Evolutionary conservation across 495 filamentous ascomycete genomes (phyloP).

Genomic region (Cercophora newfieldiana): DNA sequence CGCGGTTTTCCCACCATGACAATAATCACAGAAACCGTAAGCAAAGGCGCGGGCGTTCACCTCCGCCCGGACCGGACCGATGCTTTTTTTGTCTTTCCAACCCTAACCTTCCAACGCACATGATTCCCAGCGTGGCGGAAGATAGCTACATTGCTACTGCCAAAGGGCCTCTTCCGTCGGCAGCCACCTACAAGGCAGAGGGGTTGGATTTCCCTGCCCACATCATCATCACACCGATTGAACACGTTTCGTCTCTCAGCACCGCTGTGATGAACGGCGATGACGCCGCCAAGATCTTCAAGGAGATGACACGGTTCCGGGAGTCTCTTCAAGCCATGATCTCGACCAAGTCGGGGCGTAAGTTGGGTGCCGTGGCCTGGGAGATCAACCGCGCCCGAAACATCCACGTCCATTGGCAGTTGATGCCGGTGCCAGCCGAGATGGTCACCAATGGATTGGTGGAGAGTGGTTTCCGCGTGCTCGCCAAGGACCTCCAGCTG

Average conservation of each 20-base stretch:
- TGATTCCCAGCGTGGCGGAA: slow-evolving; percentile 82
- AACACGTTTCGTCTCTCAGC: slow-evolving; percentile 59
- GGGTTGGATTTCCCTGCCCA: slow-evolving; percentile 77
- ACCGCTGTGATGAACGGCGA: slow-evolving; percentile 55
- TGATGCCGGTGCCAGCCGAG: slow-evolving; percentile 70
- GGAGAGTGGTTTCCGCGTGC: slow-evolving; percentile 78
- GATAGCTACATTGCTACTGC: slow-evolving; percentile 87
- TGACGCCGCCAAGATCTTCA: slow-evolving; percentile 57
- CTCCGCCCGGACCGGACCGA: slow-evolving; percentile 68
- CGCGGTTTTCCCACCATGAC: slow-evolving; percentile 64
- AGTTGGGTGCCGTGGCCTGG: slow-evolving; percentile 82
- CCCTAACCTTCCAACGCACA: slow-evolving; percentile 75
- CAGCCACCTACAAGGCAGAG: slow-evolving; percentile 57
- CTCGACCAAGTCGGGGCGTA: slow-evolving; percentile 49
- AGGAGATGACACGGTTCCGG: slow-evolving; percentile 81
- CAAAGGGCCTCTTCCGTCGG: slow-evolving; percentile 80
- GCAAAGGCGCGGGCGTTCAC: slow-evolving; percentile 42
- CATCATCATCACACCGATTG: slow-evolving; percentile 85
- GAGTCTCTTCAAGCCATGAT: slow-evolving; percentile 70
- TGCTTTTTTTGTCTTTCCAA: slow-evolving; percentile 97
- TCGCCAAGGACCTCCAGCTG: slow-evolving; percentile 75
- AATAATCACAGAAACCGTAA: slow-evolving; percentile 59
- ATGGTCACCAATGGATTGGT: slow-evolving; percentile 68
- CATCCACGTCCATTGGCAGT: slow-evolving; percentile 94
- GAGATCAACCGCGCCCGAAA: slow-evolving; percentile 77